Evolutionary conservation across 148 eudicot species (phyloP), one percentile per base, ranked within the genome.

Genomic region (Vaccinium corymbosum): DNA sequence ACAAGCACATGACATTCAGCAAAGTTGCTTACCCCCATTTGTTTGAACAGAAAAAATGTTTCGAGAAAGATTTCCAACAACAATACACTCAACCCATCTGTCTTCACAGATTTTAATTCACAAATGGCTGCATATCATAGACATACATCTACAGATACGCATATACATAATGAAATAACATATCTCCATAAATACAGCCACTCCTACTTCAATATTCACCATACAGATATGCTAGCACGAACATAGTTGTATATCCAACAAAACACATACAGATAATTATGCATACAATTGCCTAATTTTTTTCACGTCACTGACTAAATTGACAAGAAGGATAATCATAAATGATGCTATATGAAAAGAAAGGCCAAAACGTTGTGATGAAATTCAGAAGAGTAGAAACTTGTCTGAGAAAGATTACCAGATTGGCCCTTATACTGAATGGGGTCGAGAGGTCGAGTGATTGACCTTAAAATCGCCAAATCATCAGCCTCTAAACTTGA

Each of bases 361-460:
- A 42, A 35, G 1, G 14, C 68, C 16, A 53, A 35, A 2, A 6
- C 4, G 42, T 0, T 51, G 62, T 77, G 6, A 11, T 27, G 55
- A 62, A 22, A 62, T 46, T 57, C n/a, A 48, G 2, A 13, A 27
- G 52, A 42, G 56, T 42, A 12, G 11, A 61, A 59, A n/a, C 15
- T 7, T 38, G 50, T 9, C 17, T 61, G 57, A 80, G 55, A 64
- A 70, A 75, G 53, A 88, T 92, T 80, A 97, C 99, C 99, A 83
- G 99, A 94, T 88, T 97, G 99, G 86, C 99, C 99, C 87, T 94
- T 93, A 84, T 97, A 90, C 88, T 89, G 89, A 61, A 89, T 81
- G 59, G 83, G 87, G 68, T 93, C 94, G 72, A 97, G 95, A 35
- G 86, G 20, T 52, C 93, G 97, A 87, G 97, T 92, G 52, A 97